A percentile compares a stretch with the other conserved stretches of the same genome.
These are phyloP conservation scores for Xerocomellus intermedius DNA, from an alignment of 768 basidiomycete genomes.

Conservation along the genomic window DNA sequence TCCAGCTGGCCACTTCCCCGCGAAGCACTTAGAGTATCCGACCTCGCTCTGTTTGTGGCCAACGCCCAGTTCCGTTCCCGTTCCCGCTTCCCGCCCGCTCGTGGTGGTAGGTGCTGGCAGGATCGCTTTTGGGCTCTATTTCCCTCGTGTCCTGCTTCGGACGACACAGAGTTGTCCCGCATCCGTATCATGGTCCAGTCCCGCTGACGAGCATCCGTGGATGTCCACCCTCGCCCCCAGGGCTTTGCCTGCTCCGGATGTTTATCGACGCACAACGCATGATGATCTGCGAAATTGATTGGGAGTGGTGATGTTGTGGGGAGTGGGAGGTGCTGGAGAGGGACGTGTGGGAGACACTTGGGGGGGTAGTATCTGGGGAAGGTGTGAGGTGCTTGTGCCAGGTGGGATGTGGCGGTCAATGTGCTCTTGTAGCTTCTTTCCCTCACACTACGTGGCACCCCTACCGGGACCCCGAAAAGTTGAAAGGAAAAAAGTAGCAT, in stretches of 20 bases:
- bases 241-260: constrained; percentile 72
- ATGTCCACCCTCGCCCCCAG: constrained; percentile 58
- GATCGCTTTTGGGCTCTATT: constrained; percentile 40
- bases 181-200: constrained; percentile 79
- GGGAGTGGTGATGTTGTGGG: no score
- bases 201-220: constrained; percentile 76
- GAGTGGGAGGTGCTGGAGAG: no score
- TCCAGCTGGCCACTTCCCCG: constrained; percentile 68
- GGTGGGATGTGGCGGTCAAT: no score
- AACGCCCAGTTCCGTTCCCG: constrained; percentile 76
- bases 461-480: no score
- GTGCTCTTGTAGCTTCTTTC: no score
- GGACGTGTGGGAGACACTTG: no score
- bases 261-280: constrained; percentile 72
- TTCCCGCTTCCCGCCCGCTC: no score
- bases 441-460: no score
- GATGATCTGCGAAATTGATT: constrained; percentile 56
- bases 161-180: constrained; percentile 39
- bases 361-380: constrained; percentile 31
- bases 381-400: not conserved
- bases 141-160: constrained; percentile 46
- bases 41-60: constrained; percentile 84
- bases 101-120: not conserved
- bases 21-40: constrained; percentile 68
- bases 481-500: no score